Base-by-base conservation (phyloP, 148 eudicot species). In the Diospyros kaki region DNA sequence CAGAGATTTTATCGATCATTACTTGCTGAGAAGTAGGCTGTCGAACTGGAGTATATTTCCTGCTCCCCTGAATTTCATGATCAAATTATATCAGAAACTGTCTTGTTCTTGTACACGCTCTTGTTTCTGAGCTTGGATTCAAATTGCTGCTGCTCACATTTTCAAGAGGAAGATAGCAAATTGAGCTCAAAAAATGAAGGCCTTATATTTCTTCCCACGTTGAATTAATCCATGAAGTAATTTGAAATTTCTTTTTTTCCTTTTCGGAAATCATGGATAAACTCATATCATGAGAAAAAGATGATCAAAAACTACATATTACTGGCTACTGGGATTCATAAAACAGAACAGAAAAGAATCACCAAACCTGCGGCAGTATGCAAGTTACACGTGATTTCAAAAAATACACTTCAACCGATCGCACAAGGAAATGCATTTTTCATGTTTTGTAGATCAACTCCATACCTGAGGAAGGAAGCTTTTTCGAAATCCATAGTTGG, bases 1-100 rank as follows among this genome's bases (percentile, higher is more conserved):
- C 74, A n/a, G 97, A 90, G 56, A 94, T 85, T 15, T 80, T 87
- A 51, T 94, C 86, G 0, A 86, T 86, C 90, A 94, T 81, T 15
- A 94, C 96, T 82, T 90, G 81, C 82, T 94, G 98, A 65, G 93
- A 82, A 4, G 97, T 87, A 0, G 96, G 87, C 71, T 92, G 97
- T 14, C 38, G 72, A n/a, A 89, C 80, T 65, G 98, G 98, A 28
- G 79, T 42, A 68, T 94, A 94, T 64, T 75, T 85, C 82, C 96
- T 85, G 43, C 39, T 85, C n/a, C 98, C 98, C 97, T 93, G 76
- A 28, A 68, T 75, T 61, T 68, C 73, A 70, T 54, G 58, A 58
- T 65, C 75, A 73, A 61, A 73, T 58, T 59, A 8, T 28, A 28
- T 28, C 28, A 28, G 28, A 28, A 28, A 28, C 28, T 28, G 28